Base-by-base conservation (phyloP, 1,284 basidiomycete species). In the Cryptococcus hybrid region DNA sequence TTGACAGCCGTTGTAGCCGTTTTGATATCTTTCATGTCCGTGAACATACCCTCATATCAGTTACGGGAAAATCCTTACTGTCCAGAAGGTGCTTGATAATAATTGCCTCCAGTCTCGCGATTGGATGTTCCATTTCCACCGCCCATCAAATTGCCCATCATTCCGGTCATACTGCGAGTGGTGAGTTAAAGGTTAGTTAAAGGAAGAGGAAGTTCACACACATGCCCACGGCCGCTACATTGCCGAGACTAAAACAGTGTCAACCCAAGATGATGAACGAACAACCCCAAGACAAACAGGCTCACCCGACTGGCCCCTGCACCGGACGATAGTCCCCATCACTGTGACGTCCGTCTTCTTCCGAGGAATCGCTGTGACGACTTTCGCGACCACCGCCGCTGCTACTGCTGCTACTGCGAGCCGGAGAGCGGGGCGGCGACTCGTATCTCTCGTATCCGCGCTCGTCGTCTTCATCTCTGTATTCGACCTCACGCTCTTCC, bases 91-190 rank as follows among this genome's bases (percentile, higher is more conserved):
- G 13, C n/a, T 12, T 24, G 18, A 7, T 51, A 38, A 12, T 38
- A 3, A 38, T 38, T 15, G 37, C 36, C n/a, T 15, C 49, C 49
- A 51, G 18, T 38, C 35, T 51, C n/a, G 12, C 18, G 37, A 9
- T 34, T 5, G 18, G 13, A 11, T 30, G n/a, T 38, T 13, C 49
- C 49, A 36, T 38, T 38, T 36, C 34, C 13, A 24, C 48, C 48
- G 34, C 48, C 34, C 48, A 50, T 50, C 34, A 50, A 13, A 13
- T 50, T 50, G n/a, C 37, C 37, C 48, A 50, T 50, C 34, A 50
- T 36, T n/a, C 48, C 48, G 24, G 48, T 50, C 35, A 50, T 15
- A 30, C 35, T 39, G n/a, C 48, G 9, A 12, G n/a, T 30, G 34
- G 9, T 34, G 34, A n/a, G 45, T 47, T 30, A 30, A 47, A 12